Percentiles rank a stretch among this genome's conserved stretches.
Conservation (phyloP, 441 rosid genomes). For the Dalechampia spathulata region DNA sequence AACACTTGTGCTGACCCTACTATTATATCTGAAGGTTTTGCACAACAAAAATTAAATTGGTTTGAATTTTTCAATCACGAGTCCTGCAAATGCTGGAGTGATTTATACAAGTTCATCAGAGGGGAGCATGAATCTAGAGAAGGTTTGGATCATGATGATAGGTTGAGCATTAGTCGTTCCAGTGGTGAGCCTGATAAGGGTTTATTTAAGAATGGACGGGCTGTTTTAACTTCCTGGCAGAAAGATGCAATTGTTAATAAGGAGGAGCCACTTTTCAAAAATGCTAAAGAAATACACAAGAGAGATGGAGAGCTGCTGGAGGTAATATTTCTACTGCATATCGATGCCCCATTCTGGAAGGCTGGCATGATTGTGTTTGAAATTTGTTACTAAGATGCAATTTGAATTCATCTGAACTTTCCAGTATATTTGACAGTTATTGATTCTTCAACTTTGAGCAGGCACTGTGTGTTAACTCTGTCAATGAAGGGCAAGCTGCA, state of each 20-base stretch:
- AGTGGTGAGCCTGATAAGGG: constrained; percentile 31
- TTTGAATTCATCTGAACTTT: constrained; percentile 9
- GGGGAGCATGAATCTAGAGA: constrained; percentile 30
- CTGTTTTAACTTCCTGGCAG: constrained; percentile 47
- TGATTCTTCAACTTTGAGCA: constrained; percentile 34
- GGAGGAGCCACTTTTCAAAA: constrained; percentile 46
- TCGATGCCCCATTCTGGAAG: constrained; percentile 11
- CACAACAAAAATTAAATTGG: constrained; percentile 49
- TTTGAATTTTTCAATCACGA: constrained; percentile 31
- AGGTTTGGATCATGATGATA: constrained; percentile 33
- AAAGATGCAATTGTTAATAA: constrained; percentile 35
- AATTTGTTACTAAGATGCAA: constrained; percentile 1
- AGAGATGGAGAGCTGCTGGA: constrained; percentile 89
- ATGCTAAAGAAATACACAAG: constrained; percentile 66
- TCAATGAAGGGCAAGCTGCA: constrained; percentile 69
- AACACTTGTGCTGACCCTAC: constrained; percentile 58
- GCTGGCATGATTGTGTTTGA: neutral
- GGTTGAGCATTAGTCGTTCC: constrained; percentile 25
- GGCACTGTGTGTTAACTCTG: constrained; percentile 80
- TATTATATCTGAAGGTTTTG: constrained; percentile 54
- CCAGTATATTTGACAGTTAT: constrained; percentile 11
- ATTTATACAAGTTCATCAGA: constrained; percentile 32
- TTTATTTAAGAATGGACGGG: constrained; percentile 32
- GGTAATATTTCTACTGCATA: constrained; percentile 34
- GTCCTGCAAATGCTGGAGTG: constrained; percentile 52